Evolutionary conservation across 2,329 filamentous ascomycete genomes (phyloP).

Genomic region (Aureobasidium uvarum): DNA sequence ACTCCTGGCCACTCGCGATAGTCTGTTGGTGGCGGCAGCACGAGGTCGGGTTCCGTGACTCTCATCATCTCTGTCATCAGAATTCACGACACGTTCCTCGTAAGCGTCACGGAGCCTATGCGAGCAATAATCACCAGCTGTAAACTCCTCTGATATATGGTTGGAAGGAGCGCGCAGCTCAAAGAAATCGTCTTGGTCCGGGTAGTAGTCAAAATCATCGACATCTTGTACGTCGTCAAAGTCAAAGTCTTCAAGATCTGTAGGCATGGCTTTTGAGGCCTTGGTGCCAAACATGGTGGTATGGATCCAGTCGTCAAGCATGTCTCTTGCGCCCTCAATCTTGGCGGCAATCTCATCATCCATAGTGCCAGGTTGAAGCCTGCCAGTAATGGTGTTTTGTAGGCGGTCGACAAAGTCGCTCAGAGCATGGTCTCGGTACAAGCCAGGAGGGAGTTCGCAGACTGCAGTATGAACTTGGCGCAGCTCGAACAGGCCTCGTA

Average conservation of each 20-base stretch:
- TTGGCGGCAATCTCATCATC: conserved; percentile 26
- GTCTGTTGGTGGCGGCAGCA: neutral
- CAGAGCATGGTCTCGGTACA: conserved; percentile 29
- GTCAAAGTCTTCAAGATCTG: neutral
- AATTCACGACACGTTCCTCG: neutral
- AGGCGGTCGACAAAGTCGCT: conserved; percentile 31
- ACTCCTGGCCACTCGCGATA: neutral
- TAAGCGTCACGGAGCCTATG: neutral
- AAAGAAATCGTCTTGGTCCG: neutral
- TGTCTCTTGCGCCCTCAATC: conserved; percentile 29
- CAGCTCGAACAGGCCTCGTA: conserved; percentile 33
- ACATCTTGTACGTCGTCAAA: neutral
- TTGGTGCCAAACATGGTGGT: neutral
- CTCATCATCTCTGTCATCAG: neutral
- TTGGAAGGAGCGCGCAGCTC: neutral
- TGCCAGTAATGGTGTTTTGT: conserved; percentile 29
- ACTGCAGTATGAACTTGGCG: conserved; percentile 32
- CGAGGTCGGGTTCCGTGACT: neutral
- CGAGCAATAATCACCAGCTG: neutral
- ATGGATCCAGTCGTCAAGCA: conserved; percentile 28
- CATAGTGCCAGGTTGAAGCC: neutral
- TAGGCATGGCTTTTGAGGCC: neutral
- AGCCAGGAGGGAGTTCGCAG: conserved; percentile 31
- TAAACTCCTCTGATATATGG: neutral
- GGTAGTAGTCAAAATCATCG: neutral